Evolutionary conservation across 169 alveolate genomes (phyloP).

Genomic region (Plasmodium blacklocki): DNA sequence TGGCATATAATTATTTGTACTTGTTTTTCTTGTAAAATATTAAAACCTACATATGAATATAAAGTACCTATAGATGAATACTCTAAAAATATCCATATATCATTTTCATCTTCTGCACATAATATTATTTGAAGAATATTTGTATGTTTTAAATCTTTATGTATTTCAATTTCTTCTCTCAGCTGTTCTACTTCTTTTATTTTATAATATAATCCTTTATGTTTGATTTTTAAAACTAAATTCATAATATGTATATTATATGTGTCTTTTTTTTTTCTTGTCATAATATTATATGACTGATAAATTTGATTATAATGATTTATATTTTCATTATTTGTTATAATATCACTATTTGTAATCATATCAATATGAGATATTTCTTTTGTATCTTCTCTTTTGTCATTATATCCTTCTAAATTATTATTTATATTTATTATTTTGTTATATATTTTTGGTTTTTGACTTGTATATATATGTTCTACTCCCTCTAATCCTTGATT

Average conservation of each 20-base stretch:
- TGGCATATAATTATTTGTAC: slow-evolving; percentile 80
- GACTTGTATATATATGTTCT: neutral
- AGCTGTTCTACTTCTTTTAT: slow-evolving; percentile 22
- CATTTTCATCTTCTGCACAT: slow-evolving; percentile 74
- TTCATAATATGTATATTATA: slow-evolving; percentile 9
- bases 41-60: slow-evolving; percentile 68
- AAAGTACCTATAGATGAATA: slow-evolving; percentile 77
- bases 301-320: no score
- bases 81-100: slow-evolving; percentile 77
- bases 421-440: neutral
- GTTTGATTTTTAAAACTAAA: slow-evolving; percentile 45
- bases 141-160: slow-evolving; percentile 55
- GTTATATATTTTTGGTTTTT: neutral
- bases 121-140: slow-evolving; percentile 69
- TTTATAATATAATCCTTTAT: slow-evolving; percentile 53
- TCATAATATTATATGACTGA: no score
- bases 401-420: no score
- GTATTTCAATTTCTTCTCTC: slow-evolving; percentile 66
- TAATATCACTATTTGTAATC: no score
- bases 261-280: neutral
- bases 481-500: neutral
- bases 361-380: neutral
- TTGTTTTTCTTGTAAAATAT: slow-evolving; percentile 76
- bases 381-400: neutral
- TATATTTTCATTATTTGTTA: no score